phyloP scores from a whole-genome alignment of 345 rosid genomes.

The Citrus glauca region DNA sequence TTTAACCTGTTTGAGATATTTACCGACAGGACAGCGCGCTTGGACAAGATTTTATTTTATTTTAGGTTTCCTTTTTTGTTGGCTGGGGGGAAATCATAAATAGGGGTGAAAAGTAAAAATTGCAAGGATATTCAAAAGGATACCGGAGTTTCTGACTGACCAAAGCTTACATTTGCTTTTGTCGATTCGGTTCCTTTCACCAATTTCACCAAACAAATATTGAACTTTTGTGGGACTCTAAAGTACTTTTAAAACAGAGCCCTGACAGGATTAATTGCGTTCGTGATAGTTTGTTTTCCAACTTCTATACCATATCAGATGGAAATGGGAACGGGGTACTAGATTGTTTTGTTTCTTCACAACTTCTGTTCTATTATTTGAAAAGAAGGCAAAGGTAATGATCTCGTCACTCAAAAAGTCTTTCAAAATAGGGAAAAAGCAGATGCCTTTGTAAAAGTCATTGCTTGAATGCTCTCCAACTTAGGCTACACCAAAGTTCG shows the following conservation, averaged over 20 bases:
- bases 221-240: constrained; percentile 31
- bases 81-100: background rate
- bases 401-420: constrained; percentile 7
- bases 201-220: constrained; percentile 22
- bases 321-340: background rate
- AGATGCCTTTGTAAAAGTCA: constrained; percentile 43
- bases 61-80: background rate
- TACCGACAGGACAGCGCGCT: background rate
- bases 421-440: constrained; percentile 32
- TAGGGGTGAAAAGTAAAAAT: background rate
- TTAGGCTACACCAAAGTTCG: constrained; percentile 21
- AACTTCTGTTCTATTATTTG: background rate
- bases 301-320: background rate
- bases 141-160: constrained; percentile 10
- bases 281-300: background rate
- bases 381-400: constrained; percentile 20
- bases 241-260: constrained; percentile 4
- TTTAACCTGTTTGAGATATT: background rate
- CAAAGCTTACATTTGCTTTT: constrained; percentile 24
- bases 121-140: constrained; percentile 27
- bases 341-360: background rate
- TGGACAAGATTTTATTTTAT: background rate
- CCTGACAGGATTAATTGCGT: background rate
- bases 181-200: constrained; percentile 31
- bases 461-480: constrained; percentile 45